Base-by-base conservation (phyloP, 306 rosid genomes). In the Prunus salicina region DNA sequence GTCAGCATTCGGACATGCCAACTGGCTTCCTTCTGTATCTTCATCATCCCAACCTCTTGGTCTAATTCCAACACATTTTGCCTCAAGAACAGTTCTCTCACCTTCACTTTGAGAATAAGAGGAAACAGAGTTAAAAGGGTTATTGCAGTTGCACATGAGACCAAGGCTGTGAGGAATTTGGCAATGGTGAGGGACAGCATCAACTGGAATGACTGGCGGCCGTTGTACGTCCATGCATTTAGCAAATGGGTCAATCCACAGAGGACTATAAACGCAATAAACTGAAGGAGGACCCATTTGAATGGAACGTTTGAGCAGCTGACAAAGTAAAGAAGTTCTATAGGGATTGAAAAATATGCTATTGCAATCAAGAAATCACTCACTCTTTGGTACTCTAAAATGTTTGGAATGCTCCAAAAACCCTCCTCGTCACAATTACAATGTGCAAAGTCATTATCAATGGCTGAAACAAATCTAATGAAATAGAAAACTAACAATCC, bases 1-100 rank as follows among this genome's bases (percentile, higher is more conserved):
- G 96, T 92, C 51, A 92, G 85, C 97, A 92, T 92, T 77, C 97
- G 81, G 46, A 92, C 97, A 70, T 92, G 90, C 96, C 86, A 88
- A 56, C 96, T 90, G 12, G 90, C 93, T 72, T 92, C 96, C 81
- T 92, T 87, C 46, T 89, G 87, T 79, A 72, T 92, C 87, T 85
- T 92, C 90, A 89, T 92, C 87, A 88, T 80, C 79, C 93, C 97
- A 85, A 92, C 91, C 79, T 92, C 96, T 56, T 87, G 93, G 25
- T 86, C 93, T 62, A 92, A 81, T 32, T 92, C 97, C 86, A 88
- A 75, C 70, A 90, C 90, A 69, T 89, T 92, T 76, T 88, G 83
- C 85, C 71, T 92, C 89, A 92, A 53, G 85, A 89, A 89, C 25
- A 90, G 72, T 79, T 91, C 95, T 82, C 95, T 88, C 34, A 89